Percentiles rank a stretch among this genome's conserved stretches.
Conservation (phyloP, 176 grass and related monocot species). For the Guadua angustifolia region DNA sequence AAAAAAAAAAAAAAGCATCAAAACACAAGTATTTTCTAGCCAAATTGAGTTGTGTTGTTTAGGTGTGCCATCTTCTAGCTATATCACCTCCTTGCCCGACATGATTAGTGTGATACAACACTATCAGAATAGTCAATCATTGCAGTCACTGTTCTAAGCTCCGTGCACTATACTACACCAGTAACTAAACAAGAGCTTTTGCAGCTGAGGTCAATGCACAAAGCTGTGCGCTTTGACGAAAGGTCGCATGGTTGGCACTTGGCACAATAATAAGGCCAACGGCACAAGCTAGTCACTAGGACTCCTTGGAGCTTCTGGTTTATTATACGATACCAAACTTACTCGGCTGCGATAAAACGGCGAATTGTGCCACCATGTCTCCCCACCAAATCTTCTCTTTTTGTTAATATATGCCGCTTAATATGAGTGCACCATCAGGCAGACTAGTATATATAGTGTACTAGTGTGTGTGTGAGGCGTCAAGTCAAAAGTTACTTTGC, state of each 20-base stretch:
- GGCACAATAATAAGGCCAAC: neutral
- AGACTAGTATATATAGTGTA: neutral
- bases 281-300: constrained; percentile 14
- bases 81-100: constrained; percentile 43
- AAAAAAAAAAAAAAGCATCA: neutral
- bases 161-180: neutral
- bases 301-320: neutral
- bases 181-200: neutral
- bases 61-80: neutral
- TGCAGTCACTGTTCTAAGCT: constrained; percentile 12
- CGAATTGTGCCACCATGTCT: constrained; percentile 35
- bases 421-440: neutral
- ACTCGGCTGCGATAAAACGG: constrained; percentile 29
- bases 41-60: neutral
- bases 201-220: constrained; percentile 16
- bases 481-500: constrained; percentile 26
- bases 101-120: constrained; percentile 43
- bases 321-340: neutral
- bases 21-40: neutral
- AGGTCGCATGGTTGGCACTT: neutral
- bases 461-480: constrained; percentile 4
- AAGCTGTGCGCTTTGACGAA: neutral
- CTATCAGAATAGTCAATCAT: constrained; percentile 35
- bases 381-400: constrained; percentile 40
- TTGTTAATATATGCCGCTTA: constrained; percentile 36